These are phyloP conservation scores for Groenewaldozyma tartarivorans DNA, from an alignment of 805 yeast genomes.

Conservation along the genomic window DNA sequence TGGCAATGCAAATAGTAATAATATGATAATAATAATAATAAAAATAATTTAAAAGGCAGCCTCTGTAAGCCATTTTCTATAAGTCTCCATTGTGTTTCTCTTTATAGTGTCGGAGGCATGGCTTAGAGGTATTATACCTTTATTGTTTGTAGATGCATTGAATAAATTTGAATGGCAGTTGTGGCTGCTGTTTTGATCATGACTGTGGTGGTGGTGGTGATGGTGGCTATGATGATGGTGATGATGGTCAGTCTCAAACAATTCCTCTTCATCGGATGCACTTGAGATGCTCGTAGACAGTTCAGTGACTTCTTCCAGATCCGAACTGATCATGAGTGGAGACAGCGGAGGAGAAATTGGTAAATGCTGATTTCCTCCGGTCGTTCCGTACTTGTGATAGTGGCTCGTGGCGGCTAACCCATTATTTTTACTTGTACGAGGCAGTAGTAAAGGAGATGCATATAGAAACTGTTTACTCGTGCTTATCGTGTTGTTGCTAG, in stretches of 20 bases:
- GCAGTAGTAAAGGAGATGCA: conserved; percentile 2
- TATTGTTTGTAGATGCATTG: too few relatives aligned
- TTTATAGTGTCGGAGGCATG: not conserved
- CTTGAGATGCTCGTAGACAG: too few relatives aligned
- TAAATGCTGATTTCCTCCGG: too few relatives aligned
- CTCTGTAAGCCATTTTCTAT: not conserved
- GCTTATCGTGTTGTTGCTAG: not conserved
- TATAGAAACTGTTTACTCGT: conserved; percentile 5
- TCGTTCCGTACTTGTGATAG: too few relatives aligned
- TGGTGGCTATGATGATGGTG: not conserved
- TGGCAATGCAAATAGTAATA: too few relatives aligned
- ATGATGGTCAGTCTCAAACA: too few relatives aligned
- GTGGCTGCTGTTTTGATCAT: not conserved
- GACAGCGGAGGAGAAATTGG: not conserved
- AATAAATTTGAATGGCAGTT: not conserved
- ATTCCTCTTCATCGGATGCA: too few relatives aligned
- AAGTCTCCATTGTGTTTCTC: not conserved
- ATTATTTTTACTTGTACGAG: not conserved
- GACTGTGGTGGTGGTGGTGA: not conserved
- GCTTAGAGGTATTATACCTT: not conserved
- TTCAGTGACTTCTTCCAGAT: too few relatives aligned
- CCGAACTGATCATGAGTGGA: not conserved
- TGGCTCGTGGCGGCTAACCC: too few relatives aligned
- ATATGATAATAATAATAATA: too few relatives aligned
- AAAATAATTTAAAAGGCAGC: not conserved